Evolutionary conservation across 805 yeast species (phyloP), one percentile per base, ranked within the genome.

Genomic region (Starmerella scarabaei): DNA sequence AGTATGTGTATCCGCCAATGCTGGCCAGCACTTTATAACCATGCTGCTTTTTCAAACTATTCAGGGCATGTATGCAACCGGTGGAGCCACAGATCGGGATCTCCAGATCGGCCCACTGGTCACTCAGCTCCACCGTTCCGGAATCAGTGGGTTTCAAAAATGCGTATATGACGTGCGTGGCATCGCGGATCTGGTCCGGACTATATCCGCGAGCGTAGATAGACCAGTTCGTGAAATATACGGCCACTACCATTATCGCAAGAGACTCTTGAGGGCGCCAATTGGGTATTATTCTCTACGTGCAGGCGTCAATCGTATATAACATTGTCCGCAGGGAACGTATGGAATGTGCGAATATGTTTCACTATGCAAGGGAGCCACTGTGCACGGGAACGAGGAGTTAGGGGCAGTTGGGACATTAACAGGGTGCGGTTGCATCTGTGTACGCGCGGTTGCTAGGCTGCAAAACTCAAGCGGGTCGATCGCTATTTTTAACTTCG

Each of bases 1-100:
- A 54, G 47, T 63, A 66, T 0, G 77, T 65, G 77, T 77, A 75
- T 0, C 98, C 98, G 4, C 98, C 98, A 41, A 88, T 69, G 0
- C 94, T 77, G 69, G 85, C 66, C 3, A 75, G 62, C 0, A 76
- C 63, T 45, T 75, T 73, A 24, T 84, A 53, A 12, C 37, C 36
- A 24, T 65, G 56, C 40, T 61, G 37, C 33, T 45, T 35, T 28
- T 53, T 50, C 47, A 78, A 42, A 41, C 64, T 63, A 38, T 57
- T 62, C 26, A 77, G 56, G 51, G 69, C 69, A 43, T 71, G 65
- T 35, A 76, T 51, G 44, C 68, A 62, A 0, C 88, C 88, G 21
- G 47, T 50, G 8, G 50, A 50, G 8, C 54, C 56, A 6, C 44
- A 38, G 3, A 49, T 42, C 43, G 49, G 62, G 46, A 52, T 43